Percentiles rank a stretch among this genome's conserved stretches.
Evolutionary conservation across 805 yeast species (phyloP).

Genomic region (Candida takata): DNA sequence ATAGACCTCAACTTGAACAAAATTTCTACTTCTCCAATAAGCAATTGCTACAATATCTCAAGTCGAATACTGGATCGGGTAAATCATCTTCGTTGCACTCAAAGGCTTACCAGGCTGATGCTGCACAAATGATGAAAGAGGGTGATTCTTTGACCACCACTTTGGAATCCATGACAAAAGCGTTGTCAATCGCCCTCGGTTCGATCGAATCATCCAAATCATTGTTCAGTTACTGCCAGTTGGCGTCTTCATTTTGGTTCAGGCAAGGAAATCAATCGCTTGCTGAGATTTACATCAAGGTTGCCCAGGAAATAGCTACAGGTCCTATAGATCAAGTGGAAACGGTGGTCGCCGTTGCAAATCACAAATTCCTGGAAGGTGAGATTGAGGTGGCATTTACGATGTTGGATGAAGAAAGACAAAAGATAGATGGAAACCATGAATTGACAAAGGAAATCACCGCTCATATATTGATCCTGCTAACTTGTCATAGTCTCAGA

Average conservation of each 20-base stretch:
- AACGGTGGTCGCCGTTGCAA: slow-evolving; percentile 34
- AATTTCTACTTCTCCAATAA: slow-evolving; percentile 50
- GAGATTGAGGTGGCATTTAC: slow-evolving; percentile 33
- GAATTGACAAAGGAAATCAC: slow-evolving; percentile 34
- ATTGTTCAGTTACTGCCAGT: slow-evolving; percentile 40
- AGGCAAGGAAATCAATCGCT: slow-evolving; percentile 43
- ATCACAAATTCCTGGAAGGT: slow-evolving; percentile 31
- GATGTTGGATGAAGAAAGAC: slow-evolving; percentile 30
- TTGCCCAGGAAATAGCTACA: slow-evolving; percentile 37
- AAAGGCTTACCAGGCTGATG: slow-evolving; percentile 60
- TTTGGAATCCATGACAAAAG: slow-evolving; percentile 51
- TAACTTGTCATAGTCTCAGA: slow-evolving; percentile 27
- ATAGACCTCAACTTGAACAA: slow-evolving; percentile 52
- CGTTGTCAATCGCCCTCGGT: slow-evolving; percentile 47
- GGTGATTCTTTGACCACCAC: slow-evolving; percentile 40
- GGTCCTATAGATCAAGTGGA: slow-evolving; percentile 32
- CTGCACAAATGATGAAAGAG: slow-evolving; percentile 44
- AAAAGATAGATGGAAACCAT: slow-evolving; percentile 11
- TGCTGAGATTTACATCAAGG: slow-evolving; percentile 39
- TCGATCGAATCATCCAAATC: slow-evolving; percentile 27
- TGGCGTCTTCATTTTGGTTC: slow-evolving; percentile 42
- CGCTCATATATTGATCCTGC: slow-evolving; percentile 33
- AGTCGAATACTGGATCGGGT: slow-evolving; percentile 25
- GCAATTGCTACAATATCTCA: slow-evolving; percentile 55
- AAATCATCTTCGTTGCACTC: slow-evolving; percentile 32